phyloP scores from a whole-genome alignment of 805 yeast species.

The Candida khao-thaluensis region DNA sequence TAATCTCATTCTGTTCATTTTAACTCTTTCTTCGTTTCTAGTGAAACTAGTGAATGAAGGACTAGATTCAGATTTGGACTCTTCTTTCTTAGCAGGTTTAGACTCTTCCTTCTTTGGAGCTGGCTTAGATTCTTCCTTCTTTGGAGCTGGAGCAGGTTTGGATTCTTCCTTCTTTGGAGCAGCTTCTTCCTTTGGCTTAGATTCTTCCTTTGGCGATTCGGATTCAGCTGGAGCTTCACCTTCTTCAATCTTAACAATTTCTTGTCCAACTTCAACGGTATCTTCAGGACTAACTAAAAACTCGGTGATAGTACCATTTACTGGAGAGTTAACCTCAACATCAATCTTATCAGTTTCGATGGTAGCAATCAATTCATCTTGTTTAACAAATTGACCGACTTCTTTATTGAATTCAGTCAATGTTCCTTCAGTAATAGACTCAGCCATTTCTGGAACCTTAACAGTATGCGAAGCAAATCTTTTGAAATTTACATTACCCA shows the following conservation, averaged over 20 bases:
- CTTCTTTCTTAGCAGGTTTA: conserved; percentile 19
- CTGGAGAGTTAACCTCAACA: conserved; percentile 93
- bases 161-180: conserved; percentile 32
- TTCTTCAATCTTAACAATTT: conserved; percentile 80
- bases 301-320: conserved; percentile 85
- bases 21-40: conserved; percentile 86
- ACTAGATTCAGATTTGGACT: conserved; percentile 16
- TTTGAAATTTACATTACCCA: conserved; percentile 21
- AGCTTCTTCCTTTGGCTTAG: conserved; percentile 15
- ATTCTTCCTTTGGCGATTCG: conserved; percentile 21
- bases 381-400: conserved; percentile 84
- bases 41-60: conserved; percentile 53
- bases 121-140: conserved; percentile 23
- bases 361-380: conserved; percentile 91
- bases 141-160: conserved; percentile 31
- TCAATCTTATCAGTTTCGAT: conserved; percentile 98
- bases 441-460: conserved; percentile 98
- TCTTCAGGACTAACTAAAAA: conserved; percentile 81
- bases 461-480: conserved; percentile 51
- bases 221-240: conserved; percentile 59
- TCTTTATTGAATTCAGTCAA: conserved; percentile 62
- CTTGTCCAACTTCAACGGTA: conserved; percentile 96
- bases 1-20: conserved; percentile 99
- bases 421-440: conserved; percentile 96
- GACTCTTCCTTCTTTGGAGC: conserved; percentile 31